These are phyloP conservation scores for Cryptosporidium sp. DNA, from an alignment of 169 alveolate genomes.

Conservation along the genomic window DNA sequence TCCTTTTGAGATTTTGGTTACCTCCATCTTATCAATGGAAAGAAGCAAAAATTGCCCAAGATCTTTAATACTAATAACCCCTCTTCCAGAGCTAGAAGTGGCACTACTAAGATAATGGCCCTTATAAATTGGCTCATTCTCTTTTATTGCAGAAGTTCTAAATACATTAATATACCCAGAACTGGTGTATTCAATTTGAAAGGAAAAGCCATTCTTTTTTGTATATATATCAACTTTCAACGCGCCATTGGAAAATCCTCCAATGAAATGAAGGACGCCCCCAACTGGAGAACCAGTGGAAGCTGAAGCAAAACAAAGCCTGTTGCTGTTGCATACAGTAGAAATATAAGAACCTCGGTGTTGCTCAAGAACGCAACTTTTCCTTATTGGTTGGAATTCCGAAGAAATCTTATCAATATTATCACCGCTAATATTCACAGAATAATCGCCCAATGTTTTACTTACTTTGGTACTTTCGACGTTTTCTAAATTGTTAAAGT, in stretches of 20 bases:
- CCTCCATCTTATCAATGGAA: slow-evolving; percentile 38
- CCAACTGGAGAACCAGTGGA: slow-evolving; percentile 57
- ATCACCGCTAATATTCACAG: slow-evolving; percentile 11
- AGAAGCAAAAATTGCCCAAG: slow-evolving; percentile 41
- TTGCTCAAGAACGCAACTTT: slow-evolving; percentile 41
- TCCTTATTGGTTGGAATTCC: slow-evolving; percentile 19
- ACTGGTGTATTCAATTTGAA: slow-evolving; percentile 38
- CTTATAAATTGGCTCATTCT: slow-evolving; percentile 19
- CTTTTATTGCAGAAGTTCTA: slow-evolving; percentile 44
- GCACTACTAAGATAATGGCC: slow-evolving; percentile 11
- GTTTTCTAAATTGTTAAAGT: slow-evolving; percentile 18
- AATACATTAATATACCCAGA: slow-evolving; percentile 25
- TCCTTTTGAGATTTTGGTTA: slow-evolving; percentile 44
- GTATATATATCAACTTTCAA: slow-evolving; percentile 23
- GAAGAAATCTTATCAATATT: slow-evolving; percentile 29
- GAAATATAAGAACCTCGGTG: slow-evolving; percentile 68
- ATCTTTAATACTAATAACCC: slow-evolving; percentile 40
- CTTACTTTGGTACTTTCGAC: background rate
- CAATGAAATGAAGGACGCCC: slow-evolving; percentile 37
- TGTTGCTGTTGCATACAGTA: slow-evolving; percentile 19
- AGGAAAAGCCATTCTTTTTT: background rate
- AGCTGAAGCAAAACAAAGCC: slow-evolving; percentile 52
- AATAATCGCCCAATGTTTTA: background rate
- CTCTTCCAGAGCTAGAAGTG: slow-evolving; percentile 1
- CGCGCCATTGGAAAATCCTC: slow-evolving; percentile 2